Evolutionary conservation across 73 alveolate species (phyloP).

Genomic region (Paramecium tetraurelia): DNA sequence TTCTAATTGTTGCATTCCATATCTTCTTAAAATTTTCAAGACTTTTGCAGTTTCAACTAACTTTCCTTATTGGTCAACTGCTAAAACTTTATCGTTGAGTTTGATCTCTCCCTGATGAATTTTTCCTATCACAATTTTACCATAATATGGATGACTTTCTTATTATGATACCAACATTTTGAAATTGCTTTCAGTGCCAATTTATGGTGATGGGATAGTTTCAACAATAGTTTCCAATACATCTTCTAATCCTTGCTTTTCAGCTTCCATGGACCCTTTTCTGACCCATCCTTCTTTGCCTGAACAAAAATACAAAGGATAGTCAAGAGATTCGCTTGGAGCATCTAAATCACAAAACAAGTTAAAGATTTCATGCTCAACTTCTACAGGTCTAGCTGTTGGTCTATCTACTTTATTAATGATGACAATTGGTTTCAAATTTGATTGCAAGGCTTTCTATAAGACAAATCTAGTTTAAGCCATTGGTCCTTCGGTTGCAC

Average conservation of each 20-base stretch:
- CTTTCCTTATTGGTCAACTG: slow-evolving; percentile 68
- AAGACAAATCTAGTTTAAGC: slow-evolving; percentile 85
- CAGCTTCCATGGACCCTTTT: slow-evolving; percentile 52
- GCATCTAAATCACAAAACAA: slow-evolving; percentile 80
- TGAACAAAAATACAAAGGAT: slow-evolving; percentile 82
- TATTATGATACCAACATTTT: slow-evolving; percentile 81
- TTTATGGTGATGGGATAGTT: slow-evolving; percentile 74
- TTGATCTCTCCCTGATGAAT: slow-evolving; percentile 69
- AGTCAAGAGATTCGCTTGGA: slow-evolving; percentile 77
- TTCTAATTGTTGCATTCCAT: slow-evolving; percentile 78
- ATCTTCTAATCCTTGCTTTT: slow-evolving; percentile 67
- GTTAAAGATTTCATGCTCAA: slow-evolving; percentile 83
- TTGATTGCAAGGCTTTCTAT: slow-evolving; percentile 79
- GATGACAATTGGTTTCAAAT: slow-evolving; percentile 86
- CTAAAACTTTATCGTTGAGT: slow-evolving; percentile 70
- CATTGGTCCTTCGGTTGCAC: slow-evolving; percentile 93
- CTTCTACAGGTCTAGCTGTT: slow-evolving; percentile 81
- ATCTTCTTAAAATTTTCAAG: slow-evolving; percentile 75
- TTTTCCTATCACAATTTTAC: slow-evolving; percentile 79
- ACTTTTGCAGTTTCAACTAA: slow-evolving; percentile 67
- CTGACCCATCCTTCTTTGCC: slow-evolving; percentile 88
- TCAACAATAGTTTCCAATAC: slow-evolving; percentile 71
- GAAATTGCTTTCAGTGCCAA: slow-evolving; percentile 59
- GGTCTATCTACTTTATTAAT: slow-evolving; percentile 90
- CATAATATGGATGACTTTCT: slow-evolving; percentile 78